Base-by-base conservation (phyloP, 805 yeast genomes). In the Zygosaccharomyces rouxii region DNA sequence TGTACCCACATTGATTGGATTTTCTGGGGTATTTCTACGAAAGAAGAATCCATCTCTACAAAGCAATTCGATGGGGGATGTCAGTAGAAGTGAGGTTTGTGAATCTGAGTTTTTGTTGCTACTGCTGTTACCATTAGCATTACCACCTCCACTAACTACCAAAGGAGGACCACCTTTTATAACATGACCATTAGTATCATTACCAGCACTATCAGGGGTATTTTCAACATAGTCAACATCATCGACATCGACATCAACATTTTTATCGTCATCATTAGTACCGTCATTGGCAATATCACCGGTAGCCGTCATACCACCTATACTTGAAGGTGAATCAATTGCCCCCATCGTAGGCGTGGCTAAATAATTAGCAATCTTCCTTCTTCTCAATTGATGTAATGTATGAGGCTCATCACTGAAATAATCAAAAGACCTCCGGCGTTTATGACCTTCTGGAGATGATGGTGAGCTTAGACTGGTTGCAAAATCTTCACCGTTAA, bases 21-120 rank as follows among this genome's bases (percentile, higher is more conserved):
- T 51, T 22, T 55, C 46, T 11, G 66, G 63, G 13, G 48, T 52
- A 40, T 58, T 54, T 33, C 62, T 57, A 2, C 56, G 56, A 45
- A 64, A 66, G 46, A 65, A 66, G 35, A 62, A 60, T 1, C 69
- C 70, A 39, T 60, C 63, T 14, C 55, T 58, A 41, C 68, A 64
- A 7, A 62, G 49, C 16, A 66, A 52, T 49, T 65, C 68, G 11
- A 66, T 59, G 6, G 68, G 66, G 3, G 66, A 55, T 4, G 58
- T 63, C 33, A 59, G 38, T 25, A 59, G 42, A 31, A 60, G 35
- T 1, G 62, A 55, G 3, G 56, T 44, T 44, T 52, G 52, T 18
- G 53, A 47, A 19, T 45, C 52, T 16, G 31, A 39, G 16, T 43
- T 45, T 23, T 38, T 45, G 13, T 25, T 44, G 13, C 14, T 14